A percentile compares a stretch with the other conserved stretches of the same genome.
Evolutionary conservation across 805 yeast species (phyloP).

Genomic region (Saturnispora ahearnii): DNA sequence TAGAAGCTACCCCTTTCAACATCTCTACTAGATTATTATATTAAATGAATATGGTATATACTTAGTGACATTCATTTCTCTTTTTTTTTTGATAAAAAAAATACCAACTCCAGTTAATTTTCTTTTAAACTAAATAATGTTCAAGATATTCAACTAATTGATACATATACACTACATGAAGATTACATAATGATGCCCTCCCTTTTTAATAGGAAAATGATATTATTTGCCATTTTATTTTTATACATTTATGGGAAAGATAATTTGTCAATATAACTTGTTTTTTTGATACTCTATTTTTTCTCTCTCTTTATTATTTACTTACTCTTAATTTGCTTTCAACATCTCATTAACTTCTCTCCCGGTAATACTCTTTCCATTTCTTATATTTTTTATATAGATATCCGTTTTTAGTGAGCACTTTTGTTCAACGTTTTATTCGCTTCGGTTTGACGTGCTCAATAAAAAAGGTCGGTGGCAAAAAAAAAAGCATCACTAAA

Average conservation of each 20-base stretch:
- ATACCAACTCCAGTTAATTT: not conserved
- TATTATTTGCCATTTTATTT: slow-evolving; percentile 1
- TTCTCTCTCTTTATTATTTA: not conserved
- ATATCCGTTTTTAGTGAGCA: too few species aligned
- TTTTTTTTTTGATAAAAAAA: not conserved
- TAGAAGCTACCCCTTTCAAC: slow-evolving; percentile 84
- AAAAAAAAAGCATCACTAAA: not conserved
- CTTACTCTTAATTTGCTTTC: not conserved
- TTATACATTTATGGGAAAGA: not conserved
- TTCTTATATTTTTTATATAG: not conserved
- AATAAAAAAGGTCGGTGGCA: slow-evolving; percentile 7
- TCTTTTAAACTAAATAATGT: not conserved
- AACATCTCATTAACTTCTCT: not conserved
- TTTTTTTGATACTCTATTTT: not conserved
- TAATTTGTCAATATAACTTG: too few species aligned
- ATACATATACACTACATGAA: not conserved
- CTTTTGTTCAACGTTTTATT: too few species aligned
- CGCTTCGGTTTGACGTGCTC: too few species aligned
- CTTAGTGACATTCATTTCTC: not conserved
- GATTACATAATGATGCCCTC: not conserved
- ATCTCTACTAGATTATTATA: slow-evolving; percentile 86
- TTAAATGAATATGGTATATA: slow-evolving; percentile 26
- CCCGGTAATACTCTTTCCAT: not conserved
- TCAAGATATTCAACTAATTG: not conserved
- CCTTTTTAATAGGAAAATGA: not conserved